These are phyloP conservation scores for Drechslerella dactyloides DNA, from an alignment of 2,329 filamentous ascomycete species.

Conservation along the genomic window DNA sequence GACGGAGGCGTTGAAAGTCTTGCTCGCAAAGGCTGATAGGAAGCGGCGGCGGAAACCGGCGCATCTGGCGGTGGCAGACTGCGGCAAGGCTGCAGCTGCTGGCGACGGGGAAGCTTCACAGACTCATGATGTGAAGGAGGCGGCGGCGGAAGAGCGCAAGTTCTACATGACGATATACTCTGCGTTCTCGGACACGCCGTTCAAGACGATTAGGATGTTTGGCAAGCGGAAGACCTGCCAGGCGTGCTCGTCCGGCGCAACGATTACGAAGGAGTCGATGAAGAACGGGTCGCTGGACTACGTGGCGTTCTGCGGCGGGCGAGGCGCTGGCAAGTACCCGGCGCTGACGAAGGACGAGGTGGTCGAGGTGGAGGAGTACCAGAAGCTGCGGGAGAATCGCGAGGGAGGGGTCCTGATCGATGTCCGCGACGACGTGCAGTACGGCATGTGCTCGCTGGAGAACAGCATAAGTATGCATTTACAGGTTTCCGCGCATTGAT, in stretches of 20 bases:
- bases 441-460: constrained; percentile 76
- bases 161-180: constrained; percentile 65
- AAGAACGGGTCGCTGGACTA: constrained; percentile 76
- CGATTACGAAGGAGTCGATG: constrained; percentile 69
- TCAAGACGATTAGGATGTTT: constrained; percentile 77
- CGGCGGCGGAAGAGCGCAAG: constrained; percentile 52
- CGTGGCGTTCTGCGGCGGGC: constrained; percentile 78
- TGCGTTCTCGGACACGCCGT: constrained; percentile 64
- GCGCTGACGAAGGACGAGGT: constrained; percentile 70
- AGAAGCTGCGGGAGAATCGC: constrained; percentile 51
- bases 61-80: constrained; percentile 28
- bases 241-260: constrained; percentile 70
- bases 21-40: constrained; percentile 61
- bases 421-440: constrained; percentile 83
- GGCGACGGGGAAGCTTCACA: constrained; percentile 26
- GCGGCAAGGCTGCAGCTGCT: constrained; percentile 51
- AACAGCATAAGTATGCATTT: constrained; percentile 68
- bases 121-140: constrained; percentile 2
- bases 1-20: constrained; percentile 83
- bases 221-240: constrained; percentile 73
- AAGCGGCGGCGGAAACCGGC: constrained; percentile 52
- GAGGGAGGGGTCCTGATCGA: constrained; percentile 72
- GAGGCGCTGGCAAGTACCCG: constrained; percentile 61
- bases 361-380: constrained; percentile 70
- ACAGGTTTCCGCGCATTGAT: constrained; percentile 1